Percentiles rank a stretch among this genome's conserved stretches.
These are phyloP conservation scores for Parathielavia hyrcaniae DNA, from an alignment of 495 filamentous ascomycete species.

Conservation along the genomic window DNA sequence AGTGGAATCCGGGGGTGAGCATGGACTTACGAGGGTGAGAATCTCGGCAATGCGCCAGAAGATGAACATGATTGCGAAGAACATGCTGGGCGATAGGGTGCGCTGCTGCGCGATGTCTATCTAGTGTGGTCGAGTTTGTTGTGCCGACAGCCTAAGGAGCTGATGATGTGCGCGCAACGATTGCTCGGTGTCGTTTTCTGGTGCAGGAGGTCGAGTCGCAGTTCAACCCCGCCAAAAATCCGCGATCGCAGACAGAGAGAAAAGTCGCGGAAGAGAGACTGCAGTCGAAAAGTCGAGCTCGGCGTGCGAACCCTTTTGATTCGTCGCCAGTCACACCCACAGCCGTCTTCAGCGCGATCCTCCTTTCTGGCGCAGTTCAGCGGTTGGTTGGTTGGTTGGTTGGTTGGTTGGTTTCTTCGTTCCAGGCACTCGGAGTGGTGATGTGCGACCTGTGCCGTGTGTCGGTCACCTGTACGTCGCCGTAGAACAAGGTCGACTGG, in stretches of 20 bases:
- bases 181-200: no score
- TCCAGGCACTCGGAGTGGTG: background rate
- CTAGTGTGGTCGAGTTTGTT: no score
- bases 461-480: background rate
- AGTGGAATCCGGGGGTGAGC: background rate
- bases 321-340: background rate
- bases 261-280: background rate
- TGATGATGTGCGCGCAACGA: no score
- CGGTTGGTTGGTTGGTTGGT: no score
- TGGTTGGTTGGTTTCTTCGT: no score
- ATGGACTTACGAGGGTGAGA: conserved; percentile 55
- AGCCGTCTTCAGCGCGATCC: background rate
- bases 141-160: no score
- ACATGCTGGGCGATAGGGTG: conserved; percentile 47
- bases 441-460: background rate
- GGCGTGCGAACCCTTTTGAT: background rate
- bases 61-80: conserved; percentile 75
- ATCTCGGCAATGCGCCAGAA: conserved; percentile 79
- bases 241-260: no score
- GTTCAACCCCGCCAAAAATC: no score
- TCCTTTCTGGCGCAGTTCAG: background rate
- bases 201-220: background rate
- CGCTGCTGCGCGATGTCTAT: background rate
- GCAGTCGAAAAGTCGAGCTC: no score
- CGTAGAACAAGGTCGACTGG: background rate